Conservation (phyloP, 352 stramenopile species). For the Phytophthora rubi region DNA sequence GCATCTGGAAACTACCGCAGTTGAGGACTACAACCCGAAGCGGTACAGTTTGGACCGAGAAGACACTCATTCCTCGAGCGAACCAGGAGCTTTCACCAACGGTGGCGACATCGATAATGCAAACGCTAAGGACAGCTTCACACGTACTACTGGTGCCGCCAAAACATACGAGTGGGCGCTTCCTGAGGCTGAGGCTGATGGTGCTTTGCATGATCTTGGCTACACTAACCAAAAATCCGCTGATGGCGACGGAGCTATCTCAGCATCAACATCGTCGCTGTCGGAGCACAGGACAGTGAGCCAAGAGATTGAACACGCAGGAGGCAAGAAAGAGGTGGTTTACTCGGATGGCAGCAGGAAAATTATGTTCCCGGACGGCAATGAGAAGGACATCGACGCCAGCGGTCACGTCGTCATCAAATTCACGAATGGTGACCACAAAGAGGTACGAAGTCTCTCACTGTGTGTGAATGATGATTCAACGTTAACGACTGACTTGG, state of each 20-base stretch:
- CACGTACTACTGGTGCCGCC: background rate
- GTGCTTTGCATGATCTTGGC: slow-evolving; percentile 6
- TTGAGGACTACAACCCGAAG: slow-evolving; percentile 40
- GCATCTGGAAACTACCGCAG: slow-evolving; percentile 11
- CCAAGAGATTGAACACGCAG: slow-evolving; percentile 58
- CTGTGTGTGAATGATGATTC: background rate
- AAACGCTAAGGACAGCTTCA: background rate
- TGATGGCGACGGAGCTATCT: slow-evolving; percentile 9
- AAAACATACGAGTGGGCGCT: slow-evolving; percentile 29
- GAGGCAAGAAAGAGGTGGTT: slow-evolving; percentile 65
- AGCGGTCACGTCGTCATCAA: slow-evolving; percentile 90
- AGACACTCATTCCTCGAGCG: slow-evolving; percentile 9
- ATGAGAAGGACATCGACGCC: slow-evolving; percentile 91
- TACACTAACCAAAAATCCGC: slow-evolving; percentile 2
- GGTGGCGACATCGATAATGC: background rate
- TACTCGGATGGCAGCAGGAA: slow-evolving; percentile 72
- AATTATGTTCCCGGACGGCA: slow-evolving; percentile 93
- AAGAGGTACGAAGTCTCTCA: slow-evolving; percentile 67
- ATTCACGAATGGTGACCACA: slow-evolving; percentile 96
- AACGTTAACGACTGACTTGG: background rate
- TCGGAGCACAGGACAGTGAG: slow-evolving; percentile 30
- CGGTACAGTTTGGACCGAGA: slow-evolving; percentile 42
- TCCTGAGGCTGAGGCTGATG: slow-evolving; percentile 14
- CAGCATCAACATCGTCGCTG: slow-evolving; percentile 15
- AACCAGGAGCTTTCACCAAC: slow-evolving; percentile 1